These are phyloP conservation scores for Lasiosphaeris hirsuta DNA, from an alignment of 495 filamentous ascomycete species.

Conservation along the genomic window DNA sequence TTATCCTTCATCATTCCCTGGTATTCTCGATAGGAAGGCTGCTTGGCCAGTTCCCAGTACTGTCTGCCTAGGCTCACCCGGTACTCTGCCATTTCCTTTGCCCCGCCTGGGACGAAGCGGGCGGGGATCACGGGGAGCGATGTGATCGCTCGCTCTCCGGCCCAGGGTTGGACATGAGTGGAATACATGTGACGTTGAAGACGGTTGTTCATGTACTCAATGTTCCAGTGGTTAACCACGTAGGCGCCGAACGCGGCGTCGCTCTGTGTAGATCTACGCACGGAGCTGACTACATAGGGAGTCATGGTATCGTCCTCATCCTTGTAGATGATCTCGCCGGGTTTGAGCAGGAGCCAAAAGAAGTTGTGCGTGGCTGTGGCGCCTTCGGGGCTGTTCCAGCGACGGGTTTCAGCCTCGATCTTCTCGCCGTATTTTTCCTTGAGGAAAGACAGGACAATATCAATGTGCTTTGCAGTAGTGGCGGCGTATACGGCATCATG, in stretches of 20 bases:
- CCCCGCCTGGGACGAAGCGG: constrained; percentile 27
- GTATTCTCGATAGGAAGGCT: constrained; percentile 36
- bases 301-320: constrained; percentile 27
- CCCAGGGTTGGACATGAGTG: constrained; percentile 26
- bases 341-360: constrained; percentile 37
- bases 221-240: constrained; percentile 32
- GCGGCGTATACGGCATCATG: constrained; percentile 32
- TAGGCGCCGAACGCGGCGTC: constrained; percentile 13
- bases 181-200: constrained; percentile 31
- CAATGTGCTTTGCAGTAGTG: constrained; percentile 36
- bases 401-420: constrained; percentile 29
- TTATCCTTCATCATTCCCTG: constrained; percentile 27
- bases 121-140: constrained; percentile 34
- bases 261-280: background rate
- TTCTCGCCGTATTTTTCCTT: constrained; percentile 21
- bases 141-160: constrained; percentile 33
- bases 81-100: constrained; percentile 22
- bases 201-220: constrained; percentile 22
- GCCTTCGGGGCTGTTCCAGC: constrained; percentile 22
- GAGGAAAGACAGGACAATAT: constrained; percentile 37
- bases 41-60: constrained; percentile 38
- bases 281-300: constrained; percentile 31
- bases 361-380: constrained; percentile 34
- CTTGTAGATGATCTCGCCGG: constrained; percentile 35
- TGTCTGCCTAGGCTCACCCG: constrained; percentile 31